phyloP scores from a whole-genome alignment of 2,329 filamentous ascomycete genomes.

The Phyllosticta capitalensis region DNA sequence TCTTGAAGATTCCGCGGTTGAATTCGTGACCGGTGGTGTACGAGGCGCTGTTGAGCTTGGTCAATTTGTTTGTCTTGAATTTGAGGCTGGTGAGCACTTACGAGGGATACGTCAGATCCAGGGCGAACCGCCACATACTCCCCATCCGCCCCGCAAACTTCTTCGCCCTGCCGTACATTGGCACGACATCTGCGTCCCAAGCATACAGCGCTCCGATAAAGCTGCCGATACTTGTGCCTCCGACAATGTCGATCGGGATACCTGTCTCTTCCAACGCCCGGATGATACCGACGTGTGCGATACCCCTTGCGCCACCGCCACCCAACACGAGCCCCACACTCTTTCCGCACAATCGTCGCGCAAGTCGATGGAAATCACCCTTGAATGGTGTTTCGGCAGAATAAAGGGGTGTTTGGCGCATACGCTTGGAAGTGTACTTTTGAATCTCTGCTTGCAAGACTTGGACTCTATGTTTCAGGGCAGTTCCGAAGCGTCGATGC shows the following conservation, averaged over 20 bases:
- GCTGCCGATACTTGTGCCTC: slow-evolving; percentile 90
- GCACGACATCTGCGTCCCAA: slow-evolving; percentile 89
- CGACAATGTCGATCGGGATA: slow-evolving; percentile 89
- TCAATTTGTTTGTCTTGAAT: slow-evolving; percentile 11
- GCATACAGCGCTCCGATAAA: slow-evolving; percentile 95
- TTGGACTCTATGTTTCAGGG: slow-evolving; percentile 85
- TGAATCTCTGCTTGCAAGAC: slow-evolving; percentile 94
- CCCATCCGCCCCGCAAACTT: slow-evolving; percentile 98
- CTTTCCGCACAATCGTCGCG: slow-evolving; percentile 81
- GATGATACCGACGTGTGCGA: slow-evolving; percentile 89
- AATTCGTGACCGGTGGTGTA: slow-evolving; percentile 99
- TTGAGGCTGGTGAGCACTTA: slow-evolving; percentile 18
- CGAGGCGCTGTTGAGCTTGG: slow-evolving; percentile 46
- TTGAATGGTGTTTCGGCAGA: slow-evolving; percentile 89
- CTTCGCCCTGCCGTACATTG: slow-evolving; percentile 93
- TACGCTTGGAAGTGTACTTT: slow-evolving; percentile 89
- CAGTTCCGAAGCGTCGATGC: slow-evolving; percentile 69
- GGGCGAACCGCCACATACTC: slow-evolving; percentile 95
- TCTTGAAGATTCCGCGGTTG: slow-evolving; percentile 98
- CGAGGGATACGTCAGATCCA: slow-evolving; percentile 93
- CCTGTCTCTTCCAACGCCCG: slow-evolving; percentile 91
- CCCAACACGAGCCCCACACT: slow-evolving; percentile 91
- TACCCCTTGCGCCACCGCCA: slow-evolving; percentile 83
- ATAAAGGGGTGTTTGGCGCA: slow-evolving; percentile 82
- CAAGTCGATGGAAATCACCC: slow-evolving; percentile 90